Evolutionary conservation across 2,329 filamentous ascomycete genomes (phyloP).

Genomic region (Didymella keratinophila): DNA sequence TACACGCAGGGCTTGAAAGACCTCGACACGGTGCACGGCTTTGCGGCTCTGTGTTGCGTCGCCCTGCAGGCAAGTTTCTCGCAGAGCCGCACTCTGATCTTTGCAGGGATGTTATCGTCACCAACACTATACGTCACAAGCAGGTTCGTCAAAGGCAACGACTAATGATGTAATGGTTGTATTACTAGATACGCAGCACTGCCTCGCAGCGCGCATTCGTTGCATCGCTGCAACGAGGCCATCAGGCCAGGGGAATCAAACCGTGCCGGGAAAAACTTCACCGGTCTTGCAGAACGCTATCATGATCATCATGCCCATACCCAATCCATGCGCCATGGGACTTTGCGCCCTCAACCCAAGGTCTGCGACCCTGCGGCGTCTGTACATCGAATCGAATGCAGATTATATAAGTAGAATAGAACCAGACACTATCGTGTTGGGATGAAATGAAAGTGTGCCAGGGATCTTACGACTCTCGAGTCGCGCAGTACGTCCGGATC

Average conservation of each 20-base stretch:
- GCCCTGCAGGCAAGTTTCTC: conserved; percentile 1
- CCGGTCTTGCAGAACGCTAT: conserved; percentile 26
- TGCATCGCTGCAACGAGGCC: conserved; percentile 14
- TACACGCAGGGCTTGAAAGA: conserved; percentile 7
- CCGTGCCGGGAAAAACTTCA: conserved; percentile 18
- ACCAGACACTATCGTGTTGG: conserved; percentile 16
- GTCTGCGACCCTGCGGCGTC: conserved; percentile 2
- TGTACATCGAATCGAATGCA: conserved; percentile 23
- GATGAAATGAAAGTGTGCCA: conserved; percentile 12
- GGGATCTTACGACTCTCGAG: conserved; percentile 13
- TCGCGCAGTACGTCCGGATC: conserved; percentile 59
- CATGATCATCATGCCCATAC: conserved; percentile 30
- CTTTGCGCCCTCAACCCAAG: conserved; percentile 1
- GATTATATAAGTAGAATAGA: conserved; percentile 23
- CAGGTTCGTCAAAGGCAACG: background rate
- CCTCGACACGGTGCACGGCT: conserved; percentile 2
- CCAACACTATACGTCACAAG: no score
- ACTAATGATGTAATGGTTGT: conserved; percentile 13
- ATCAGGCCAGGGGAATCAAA: conserved; percentile 21
- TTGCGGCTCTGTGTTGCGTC: conserved; percentile 19
- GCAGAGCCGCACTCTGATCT: conserved; percentile 3
- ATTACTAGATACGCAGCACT: conserved; percentile 12
- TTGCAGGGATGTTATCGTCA: background rate
- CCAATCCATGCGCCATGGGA: conserved; percentile 19
- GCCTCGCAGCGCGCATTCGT: conserved; percentile 14